Evolutionary conservation across 805 yeast species (phyloP), one percentile per base, ranked within the genome.

Genomic region (Myxozyma nipponensis): DNA sequence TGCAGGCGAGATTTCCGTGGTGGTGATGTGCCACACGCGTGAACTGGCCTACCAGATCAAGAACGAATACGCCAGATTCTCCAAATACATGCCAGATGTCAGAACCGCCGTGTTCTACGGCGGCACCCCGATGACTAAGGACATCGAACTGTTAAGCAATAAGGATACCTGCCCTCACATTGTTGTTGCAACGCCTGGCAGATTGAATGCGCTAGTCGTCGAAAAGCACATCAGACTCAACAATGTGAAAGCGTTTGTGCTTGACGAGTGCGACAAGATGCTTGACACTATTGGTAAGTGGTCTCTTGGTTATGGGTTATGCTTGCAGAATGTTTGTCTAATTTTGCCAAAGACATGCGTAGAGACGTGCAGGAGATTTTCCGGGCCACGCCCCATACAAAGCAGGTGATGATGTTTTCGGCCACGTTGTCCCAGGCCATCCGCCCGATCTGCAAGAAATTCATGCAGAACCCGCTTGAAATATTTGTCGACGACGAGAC

Each of bases 331-430:
- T 30, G n/a, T n/a, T n/a, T n/a, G n/a, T n/a, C n/a, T n/a, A n/a
- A n/a, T n/a, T n/a, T n/a, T n/a, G n/a, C n/a, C n/a, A n/a, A 15
- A 43, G 95, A 85, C 65, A 91, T 91, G 98, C 86, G 98, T 78
- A 84, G 96, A 71, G 98, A 91, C 68, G 96, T 91, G 52, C 98
- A 91, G 77, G 98, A 91, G 69, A 86, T 93, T 59, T 91, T 93
- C 82, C 84, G 96, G 72, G 86, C 86, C 55, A 91, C 98, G 46
- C 98, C 98, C 60, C 95, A 86, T 73, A 96, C 91, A 70, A 91
- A 91, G 74, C 98, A 91, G 76, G 98, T 93, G 50, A 90, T 93
- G 98, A 91, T 91, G 96, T 91, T 91, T 72, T 86, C 96, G 54
- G 98, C 98, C 60, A 91, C 98, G 49, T 78, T 91, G 63, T 82